Evolutionary conservation across 2,329 filamentous ascomycete genomes (phyloP), one percentile per base, ranked within the genome.

Genomic region (Cladosporium sp.): DNA sequence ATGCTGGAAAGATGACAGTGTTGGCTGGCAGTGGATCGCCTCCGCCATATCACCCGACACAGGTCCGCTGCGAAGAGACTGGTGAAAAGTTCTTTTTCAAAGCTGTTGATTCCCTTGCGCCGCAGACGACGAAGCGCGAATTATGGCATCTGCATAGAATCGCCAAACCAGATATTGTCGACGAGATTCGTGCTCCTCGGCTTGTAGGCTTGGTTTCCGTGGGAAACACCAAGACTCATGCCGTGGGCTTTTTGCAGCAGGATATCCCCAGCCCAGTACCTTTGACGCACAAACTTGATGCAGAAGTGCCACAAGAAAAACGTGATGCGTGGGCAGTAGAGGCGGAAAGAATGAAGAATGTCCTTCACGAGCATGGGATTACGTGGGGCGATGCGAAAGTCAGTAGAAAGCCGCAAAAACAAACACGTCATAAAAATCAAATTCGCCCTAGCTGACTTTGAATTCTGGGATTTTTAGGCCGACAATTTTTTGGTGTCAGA

Each of bases 1-100:
- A 97, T 68, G 88, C 89, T 4, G 97, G 98, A 79, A 97, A 97
- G 75, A 76, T 86, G 0, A 93, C 98, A 72, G 97, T 98, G 92
- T 78, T 98, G 43, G 83, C 98, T 16, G 92, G 96, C 71, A 96
- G 91, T 70, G 76, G 98, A 58, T 94, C 93, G 20, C 55, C 22
- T 51, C 53, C 13, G 49, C 58, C 12, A 51, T 51, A 22, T 59
- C 58, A 55, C 9, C 96, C 92, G 4, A 94, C 98, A 72, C 82
- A 91, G 68, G 82, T 80, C 32, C 85, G 94, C 63, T 98, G 94
- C 93, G 93, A 98, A 65, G 88, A 92, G 63, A 91, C 90, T 59
- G 98, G 93, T 78, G 95, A 86, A 72, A 96, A 91, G 0, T 98
- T 98, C 67, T 67, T 67, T 53, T 55, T 68, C 38, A 68, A 68